Conservation (phyloP, 1,139 yeast species). For the Scheffersomyces segobiensis region DNA sequence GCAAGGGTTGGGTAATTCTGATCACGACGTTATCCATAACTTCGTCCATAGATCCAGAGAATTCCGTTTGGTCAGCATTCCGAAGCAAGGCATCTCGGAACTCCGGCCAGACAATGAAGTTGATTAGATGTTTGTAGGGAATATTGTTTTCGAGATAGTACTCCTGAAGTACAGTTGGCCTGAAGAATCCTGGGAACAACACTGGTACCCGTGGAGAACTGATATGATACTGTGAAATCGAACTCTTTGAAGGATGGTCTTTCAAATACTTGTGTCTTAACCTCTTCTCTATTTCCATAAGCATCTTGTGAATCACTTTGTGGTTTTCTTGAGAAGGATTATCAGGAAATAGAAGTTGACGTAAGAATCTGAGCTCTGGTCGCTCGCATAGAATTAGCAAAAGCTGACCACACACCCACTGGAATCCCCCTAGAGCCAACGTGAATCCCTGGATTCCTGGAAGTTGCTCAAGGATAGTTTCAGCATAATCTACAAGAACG, state of each 20-base stretch:
- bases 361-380: not conserved
- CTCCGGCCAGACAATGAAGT: slow-evolving; percentile 1
- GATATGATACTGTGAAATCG: not conserved
- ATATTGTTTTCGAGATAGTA: not conserved
- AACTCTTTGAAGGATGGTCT: not conserved
- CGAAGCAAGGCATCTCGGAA: not conserved
- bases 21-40: not conserved
- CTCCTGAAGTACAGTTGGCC: not conserved
- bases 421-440: not conserved
- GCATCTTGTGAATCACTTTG: not conserved
- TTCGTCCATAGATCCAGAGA: not conserved
- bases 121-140: not conserved
- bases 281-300: not conserved
- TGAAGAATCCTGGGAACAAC: not conserved
- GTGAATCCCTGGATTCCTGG: not conserved
- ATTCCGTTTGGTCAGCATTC: not conserved
- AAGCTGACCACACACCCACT: not conserved
- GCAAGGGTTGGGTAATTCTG: not conserved
- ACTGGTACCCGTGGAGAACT: not conserved
- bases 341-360: not conserved
- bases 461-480: not conserved
- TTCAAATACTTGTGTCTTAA: not conserved
- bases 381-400: not conserved
- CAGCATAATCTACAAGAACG: not conserved
- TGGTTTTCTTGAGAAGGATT: not conserved